Evolutionary conservation across 2,329 filamentous ascomycete species (phyloP).

Genomic region (Huntiella abstrusa): DNA sequence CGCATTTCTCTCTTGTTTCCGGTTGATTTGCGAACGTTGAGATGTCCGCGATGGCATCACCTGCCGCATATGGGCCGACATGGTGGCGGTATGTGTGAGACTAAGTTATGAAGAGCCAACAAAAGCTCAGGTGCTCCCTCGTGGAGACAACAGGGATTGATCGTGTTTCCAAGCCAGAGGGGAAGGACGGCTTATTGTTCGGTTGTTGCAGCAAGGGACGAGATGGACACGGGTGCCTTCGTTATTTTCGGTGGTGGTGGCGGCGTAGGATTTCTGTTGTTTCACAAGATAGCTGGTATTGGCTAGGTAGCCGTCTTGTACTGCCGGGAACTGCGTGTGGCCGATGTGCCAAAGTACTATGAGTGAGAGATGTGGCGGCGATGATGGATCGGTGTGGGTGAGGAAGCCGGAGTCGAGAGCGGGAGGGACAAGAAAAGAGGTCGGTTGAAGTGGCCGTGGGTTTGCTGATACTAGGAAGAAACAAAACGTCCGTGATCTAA

Average conservation of each 20-base stretch:
- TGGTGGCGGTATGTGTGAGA: neutral
- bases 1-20: constrained; percentile 9
- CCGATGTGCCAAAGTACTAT: no score
- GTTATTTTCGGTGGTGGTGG: neutral
- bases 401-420: no score
- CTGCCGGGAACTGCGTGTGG: no score
- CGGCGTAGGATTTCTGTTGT: neutral
- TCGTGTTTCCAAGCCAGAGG: neutral
- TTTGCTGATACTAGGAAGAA: no score
- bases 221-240: no score
- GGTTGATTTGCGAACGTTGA: constrained; percentile 5
- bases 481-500: no score
- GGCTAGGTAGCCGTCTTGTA: neutral
- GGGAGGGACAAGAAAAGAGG: no score
- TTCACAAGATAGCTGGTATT: neutral
- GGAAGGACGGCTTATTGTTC: neutral
- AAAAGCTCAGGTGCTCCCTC: no score
- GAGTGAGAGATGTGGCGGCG: no score
- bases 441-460: no score
- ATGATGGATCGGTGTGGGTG: no score
- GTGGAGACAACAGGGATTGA: neutral
- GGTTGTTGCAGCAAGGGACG: neutral
- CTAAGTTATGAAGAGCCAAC: no score
- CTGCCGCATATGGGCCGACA: constrained; percentile 7
- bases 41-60: constrained; percentile 8